A percentile compares a stretch with the other conserved stretches of the same genome.
Evolutionary conservation across 139 green algal genomes (phyloP).

Genomic region (Chlorella sp.): DNA sequence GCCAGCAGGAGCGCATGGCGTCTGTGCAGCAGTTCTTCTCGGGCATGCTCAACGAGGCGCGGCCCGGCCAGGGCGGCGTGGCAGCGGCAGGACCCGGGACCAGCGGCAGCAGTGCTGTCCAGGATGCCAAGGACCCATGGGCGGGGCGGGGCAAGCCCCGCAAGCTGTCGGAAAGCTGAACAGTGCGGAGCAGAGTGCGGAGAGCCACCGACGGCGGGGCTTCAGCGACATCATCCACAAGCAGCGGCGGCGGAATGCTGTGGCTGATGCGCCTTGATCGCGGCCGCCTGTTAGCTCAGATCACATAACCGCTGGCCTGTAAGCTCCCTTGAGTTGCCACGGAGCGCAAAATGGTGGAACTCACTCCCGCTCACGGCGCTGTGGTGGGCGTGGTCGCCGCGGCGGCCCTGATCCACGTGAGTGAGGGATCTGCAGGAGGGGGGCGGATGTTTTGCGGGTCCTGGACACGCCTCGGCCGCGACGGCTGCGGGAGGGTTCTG

Average conservation of each 20-base stretch:
- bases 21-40: neutral
- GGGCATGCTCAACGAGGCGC: neutral
- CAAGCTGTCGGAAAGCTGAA: neutral
- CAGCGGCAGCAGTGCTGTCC: neutral
- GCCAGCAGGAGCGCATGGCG: neutral
- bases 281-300: too few species aligned
- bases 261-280: too few species aligned
- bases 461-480: too few species aligned
- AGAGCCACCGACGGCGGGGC: too few species aligned
- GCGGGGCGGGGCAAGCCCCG: neutral
- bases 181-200: too few species aligned
- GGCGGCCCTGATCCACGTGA: neutral
- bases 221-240: too few species aligned
- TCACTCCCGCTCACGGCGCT: neutral
- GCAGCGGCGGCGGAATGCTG: too few species aligned
- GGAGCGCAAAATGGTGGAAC: neutral
- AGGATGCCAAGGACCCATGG: neutral
- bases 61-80: neutral
- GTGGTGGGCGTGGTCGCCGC: neutral
- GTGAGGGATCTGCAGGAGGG: neutral
- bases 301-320: too few species aligned
- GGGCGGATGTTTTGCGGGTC: neutral
- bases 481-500: too few species aligned
- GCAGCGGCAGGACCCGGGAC: too few species aligned
- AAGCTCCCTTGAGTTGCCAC: too few species aligned